phyloP scores from a whole-genome alignment of 1,284 basidiomycete species.

The Exobasidium cylindrosporum region DNA sequence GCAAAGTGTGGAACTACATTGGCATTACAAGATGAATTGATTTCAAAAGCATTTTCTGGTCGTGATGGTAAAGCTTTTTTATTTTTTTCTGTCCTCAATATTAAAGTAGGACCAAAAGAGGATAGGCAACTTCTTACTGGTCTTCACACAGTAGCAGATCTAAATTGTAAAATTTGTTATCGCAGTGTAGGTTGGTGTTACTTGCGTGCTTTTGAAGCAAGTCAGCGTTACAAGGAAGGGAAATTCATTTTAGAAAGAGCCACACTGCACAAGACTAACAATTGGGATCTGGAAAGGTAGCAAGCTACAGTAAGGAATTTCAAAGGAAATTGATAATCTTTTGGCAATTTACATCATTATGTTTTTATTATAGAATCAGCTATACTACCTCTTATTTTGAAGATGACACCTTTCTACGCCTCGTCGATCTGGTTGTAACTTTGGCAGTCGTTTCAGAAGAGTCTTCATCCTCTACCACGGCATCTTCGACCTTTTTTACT shows the following conservation, averaged over 20 bases:
- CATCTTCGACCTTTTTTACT: not conserved
- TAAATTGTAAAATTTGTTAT: slow-evolving; percentile 73
- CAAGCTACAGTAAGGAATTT: no score
- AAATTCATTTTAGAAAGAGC: slow-evolving; percentile 81
- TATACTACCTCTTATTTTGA: not conserved
- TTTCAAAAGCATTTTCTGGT: slow-evolving; percentile 80
- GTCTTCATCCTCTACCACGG: not conserved
- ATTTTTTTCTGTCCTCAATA: slow-evolving; percentile 73
- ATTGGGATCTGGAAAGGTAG: slow-evolving; percentile 59
- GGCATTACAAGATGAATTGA: slow-evolving; percentile 66
- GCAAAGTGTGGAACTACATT: slow-evolving; percentile 42
- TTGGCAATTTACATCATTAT: no score
- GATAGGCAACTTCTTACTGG: slow-evolving; percentile 75
- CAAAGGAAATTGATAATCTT: no score
- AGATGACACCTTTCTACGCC: not conserved
- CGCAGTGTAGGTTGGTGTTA: slow-evolving; percentile 80
- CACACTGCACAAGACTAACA: slow-evolving; percentile 74
- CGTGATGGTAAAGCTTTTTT: slow-evolving; percentile 78
- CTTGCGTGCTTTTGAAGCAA: slow-evolving; percentile 70
- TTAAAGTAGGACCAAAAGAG: slow-evolving; percentile 71
- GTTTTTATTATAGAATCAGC: no score
- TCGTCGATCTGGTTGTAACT: not conserved
- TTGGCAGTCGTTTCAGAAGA: not conserved
- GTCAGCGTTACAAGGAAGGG: slow-evolving; percentile 85
- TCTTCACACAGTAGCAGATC: slow-evolving; percentile 73